Conservation (phyloP, 495 filamentous ascomycete genomes). For the Lepraria neglecta region DNA sequence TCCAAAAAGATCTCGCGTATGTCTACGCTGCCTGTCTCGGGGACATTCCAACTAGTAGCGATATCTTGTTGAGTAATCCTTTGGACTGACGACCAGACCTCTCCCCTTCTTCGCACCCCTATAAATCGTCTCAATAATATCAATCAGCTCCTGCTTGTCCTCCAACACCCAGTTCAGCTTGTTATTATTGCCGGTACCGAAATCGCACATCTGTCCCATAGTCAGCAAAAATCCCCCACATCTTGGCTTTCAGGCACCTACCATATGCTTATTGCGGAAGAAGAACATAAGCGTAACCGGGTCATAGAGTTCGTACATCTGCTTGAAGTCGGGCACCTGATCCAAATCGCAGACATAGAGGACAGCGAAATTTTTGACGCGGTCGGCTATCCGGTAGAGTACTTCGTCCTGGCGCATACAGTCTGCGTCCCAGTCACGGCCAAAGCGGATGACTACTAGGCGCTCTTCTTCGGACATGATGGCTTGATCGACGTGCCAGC, state of each 20-base stretch:
- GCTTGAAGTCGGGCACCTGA: conserved; percentile 93
- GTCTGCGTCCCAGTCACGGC: conserved; percentile 68
- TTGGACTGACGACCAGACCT: conserved; percentile 92
- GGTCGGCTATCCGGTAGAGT: conserved; percentile 78
- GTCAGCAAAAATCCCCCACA: background rate
- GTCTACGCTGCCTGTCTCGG: too few species aligned
- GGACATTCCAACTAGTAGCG: conserved; percentile 49
- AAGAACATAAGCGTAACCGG: conserved; percentile 80
- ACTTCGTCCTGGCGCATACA: conserved; percentile 94
- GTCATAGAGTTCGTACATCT: conserved; percentile 76
- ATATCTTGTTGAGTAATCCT: conserved; percentile 84
- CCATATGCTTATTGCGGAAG: conserved; percentile 96
- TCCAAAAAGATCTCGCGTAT: too few species aligned
- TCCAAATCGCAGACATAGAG: conserved; percentile 97
- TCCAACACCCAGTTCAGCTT: conserved; percentile 96
- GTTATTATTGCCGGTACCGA: conserved; percentile 97
- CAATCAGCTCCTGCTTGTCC: conserved; percentile 97
- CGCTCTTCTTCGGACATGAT: conserved; percentile 72
- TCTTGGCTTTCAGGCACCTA: background rate
- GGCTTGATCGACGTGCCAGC: conserved; percentile 47
- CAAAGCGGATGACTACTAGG: conserved; percentile 92
- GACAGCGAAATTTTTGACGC: conserved; percentile 84
- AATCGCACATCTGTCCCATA: conserved; percentile 53
- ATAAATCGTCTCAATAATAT: conserved; percentile 97
- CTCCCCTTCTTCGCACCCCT: conserved; percentile 94